Evolutionary conservation across 768 basidiomycete genomes (phyloP).

Genomic region (Boletus patriciae): DNA sequence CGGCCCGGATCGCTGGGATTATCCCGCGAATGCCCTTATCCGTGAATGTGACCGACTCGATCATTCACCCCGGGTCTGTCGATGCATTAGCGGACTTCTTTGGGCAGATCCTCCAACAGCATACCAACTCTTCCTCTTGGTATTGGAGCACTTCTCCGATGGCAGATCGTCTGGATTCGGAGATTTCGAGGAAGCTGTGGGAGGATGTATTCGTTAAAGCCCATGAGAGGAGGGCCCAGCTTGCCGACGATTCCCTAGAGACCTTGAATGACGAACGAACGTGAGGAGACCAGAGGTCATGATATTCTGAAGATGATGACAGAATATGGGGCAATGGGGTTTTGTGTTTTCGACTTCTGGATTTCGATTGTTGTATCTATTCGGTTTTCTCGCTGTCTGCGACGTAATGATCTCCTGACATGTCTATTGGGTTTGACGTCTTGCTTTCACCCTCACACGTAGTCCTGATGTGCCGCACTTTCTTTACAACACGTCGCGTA

Average conservation of each 20-base stretch:
- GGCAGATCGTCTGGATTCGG: slow-evolving; percentile 13
- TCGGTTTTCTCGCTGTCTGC: background rate
- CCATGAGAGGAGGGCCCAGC: background rate
- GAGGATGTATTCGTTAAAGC: slow-evolving; percentile 23
- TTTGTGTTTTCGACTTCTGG: background rate
- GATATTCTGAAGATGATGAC: background rate
- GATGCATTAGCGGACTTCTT: slow-evolving; percentile 20
- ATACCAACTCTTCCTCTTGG: background rate
- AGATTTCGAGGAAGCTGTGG: slow-evolving; percentile 15
- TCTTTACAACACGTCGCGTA: background rate
- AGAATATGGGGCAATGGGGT: too few relatives aligned
- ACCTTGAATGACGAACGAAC: background rate
- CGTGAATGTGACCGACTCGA: slow-evolving; percentile 20
- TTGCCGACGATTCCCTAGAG: background rate
- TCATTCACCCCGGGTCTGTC: slow-evolving; percentile 16
- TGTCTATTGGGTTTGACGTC: background rate
- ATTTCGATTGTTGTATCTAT: background rate
- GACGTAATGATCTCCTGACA: background rate
- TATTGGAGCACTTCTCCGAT: slow-evolving; percentile 15
- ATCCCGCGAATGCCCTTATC: slow-evolving; percentile 6
- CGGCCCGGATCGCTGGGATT: background rate
- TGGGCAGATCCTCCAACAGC: slow-evolving; percentile 9
- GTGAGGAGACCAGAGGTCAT: background rate
- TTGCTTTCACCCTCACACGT: background rate
- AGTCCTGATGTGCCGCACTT: background rate